A percentile compares a stretch with the other conserved stretches of the same genome.
These are phyloP conservation scores for Stereum hirsutum DNA, from an alignment of 1,284 basidiomycete species.

Conservation along the genomic window DNA sequence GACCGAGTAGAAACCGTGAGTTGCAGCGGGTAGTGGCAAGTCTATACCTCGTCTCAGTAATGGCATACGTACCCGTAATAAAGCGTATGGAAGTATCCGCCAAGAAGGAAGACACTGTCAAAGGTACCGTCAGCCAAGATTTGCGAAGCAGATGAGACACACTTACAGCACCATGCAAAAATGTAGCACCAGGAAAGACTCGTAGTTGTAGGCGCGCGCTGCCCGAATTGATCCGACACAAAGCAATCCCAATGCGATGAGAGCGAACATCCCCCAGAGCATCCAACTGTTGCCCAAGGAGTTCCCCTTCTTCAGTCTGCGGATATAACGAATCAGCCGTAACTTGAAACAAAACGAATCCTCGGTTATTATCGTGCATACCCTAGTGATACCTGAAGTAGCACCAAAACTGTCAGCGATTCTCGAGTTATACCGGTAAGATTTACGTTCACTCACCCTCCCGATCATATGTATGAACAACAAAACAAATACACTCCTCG, in stretches of 20 bases:
- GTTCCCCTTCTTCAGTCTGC: background rate
- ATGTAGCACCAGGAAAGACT: conserved; percentile 19
- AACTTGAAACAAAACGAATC: no score
- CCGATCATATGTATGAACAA: conserved; percentile 40
- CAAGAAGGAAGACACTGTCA: conserved; percentile 15
- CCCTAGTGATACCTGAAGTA: background rate
- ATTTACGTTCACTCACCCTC: conserved; percentile 23
- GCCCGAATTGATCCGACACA: conserved; percentile 16
- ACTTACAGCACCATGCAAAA: conserved; percentile 16
- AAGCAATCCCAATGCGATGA: conserved; percentile 14
- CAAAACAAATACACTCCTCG: conserved; percentile 38
- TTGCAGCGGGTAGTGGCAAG: no score
- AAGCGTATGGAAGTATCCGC: conserved; percentile 25
- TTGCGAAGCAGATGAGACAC: background rate
- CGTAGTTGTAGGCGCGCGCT: conserved; percentile 14
- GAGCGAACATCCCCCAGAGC: conserved; percentile 9
- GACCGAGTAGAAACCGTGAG: background rate
- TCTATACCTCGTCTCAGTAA: no score
- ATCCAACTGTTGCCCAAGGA: background rate
- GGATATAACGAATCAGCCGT: background rate
- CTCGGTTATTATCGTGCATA: background rate
- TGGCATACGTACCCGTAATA: conserved; percentile 18
- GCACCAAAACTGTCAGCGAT: no score
- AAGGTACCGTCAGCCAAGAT: background rate
- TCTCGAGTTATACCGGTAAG: background rate